These are phyloP conservation scores for Thalia dealbata DNA, from an alignment of 176 grass and related monocot species.

Conservation along the genomic window DNA sequence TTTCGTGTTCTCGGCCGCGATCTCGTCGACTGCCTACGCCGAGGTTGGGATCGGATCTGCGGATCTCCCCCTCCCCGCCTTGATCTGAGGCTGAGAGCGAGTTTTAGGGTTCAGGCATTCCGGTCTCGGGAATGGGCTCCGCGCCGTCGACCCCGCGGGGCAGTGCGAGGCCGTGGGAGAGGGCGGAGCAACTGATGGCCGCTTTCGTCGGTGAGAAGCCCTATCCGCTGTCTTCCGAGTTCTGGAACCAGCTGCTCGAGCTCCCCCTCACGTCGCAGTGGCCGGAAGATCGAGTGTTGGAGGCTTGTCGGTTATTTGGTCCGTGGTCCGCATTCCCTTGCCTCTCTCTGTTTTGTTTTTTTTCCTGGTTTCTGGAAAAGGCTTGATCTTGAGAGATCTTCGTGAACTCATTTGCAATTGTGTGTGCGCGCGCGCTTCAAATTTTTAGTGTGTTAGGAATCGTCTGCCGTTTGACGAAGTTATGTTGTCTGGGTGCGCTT, in stretches of 20 bases:
- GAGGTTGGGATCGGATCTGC: constrained; percentile 16
- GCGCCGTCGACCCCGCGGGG: constrained; percentile 76
- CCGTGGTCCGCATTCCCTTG: constrained; percentile 6
- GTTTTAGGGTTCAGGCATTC: constrained; percentile 1
- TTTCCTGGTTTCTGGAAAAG: not conserved
- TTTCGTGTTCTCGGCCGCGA: constrained; percentile 10
- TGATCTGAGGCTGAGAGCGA: constrained; percentile 8
- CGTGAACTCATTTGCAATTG: not conserved
- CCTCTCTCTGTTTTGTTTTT: not conserved
- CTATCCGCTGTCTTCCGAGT: constrained; percentile 77
- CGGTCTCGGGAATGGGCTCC: constrained; percentile 48
- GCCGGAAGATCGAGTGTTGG: constrained; percentile 81
- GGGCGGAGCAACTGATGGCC: constrained; percentile 70
- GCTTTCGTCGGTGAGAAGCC: constrained; percentile 63
- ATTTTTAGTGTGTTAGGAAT: not conserved
- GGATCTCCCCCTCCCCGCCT: constrained; percentile 17
- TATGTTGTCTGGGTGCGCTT: not conserved
- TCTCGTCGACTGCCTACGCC: constrained; percentile 12
- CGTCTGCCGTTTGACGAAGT: not conserved
- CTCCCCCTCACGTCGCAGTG: constrained; percentile 84
- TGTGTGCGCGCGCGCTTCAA: not conserved
- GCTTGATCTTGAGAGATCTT: not conserved
- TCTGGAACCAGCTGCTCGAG: constrained; percentile 89
- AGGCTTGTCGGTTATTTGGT: constrained; percentile 87
- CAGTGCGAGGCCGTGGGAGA: constrained; percentile 19